A percentile compares a stretch with the other conserved stretches of the same genome.
Evolutionary conservation across 1,139 yeast genomes (phyloP).

Genomic region (Kodamaea arcana): DNA sequence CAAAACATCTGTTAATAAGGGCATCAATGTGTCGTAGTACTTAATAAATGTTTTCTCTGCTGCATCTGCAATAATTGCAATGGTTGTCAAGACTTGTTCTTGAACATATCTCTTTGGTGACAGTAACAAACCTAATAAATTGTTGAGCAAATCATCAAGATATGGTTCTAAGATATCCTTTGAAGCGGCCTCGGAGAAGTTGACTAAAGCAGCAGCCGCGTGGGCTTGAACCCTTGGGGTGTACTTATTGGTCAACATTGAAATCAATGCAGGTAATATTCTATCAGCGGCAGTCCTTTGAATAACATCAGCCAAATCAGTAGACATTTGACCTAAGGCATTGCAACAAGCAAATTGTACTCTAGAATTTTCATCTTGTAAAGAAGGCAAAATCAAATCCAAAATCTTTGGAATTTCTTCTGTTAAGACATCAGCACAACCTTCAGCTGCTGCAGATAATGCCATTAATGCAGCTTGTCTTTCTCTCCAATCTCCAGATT

Average conservation of each 20-base stretch:
- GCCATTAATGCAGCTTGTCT: conserved; percentile 98
- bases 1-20: conserved; percentile 75
- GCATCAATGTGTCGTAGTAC: conserved; percentile 94
- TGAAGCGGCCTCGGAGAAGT: conserved; percentile 88
- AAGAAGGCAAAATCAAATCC: conserved; percentile 77
- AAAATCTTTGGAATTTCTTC: conserved; percentile 76
- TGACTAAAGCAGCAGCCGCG: conserved; percentile 97
- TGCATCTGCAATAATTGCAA: conserved; percentile 98
- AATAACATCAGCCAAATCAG: conserved; percentile 88
- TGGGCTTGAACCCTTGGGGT: conserved; percentile 95
- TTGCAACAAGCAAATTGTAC: conserved; percentile 98
- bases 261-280: conserved; percentile 82
- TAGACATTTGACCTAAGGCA: conserved; percentile 96
- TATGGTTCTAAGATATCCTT: conserved; percentile 87
- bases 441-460: conserved; percentile 93
- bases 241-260: conserved; percentile 64
- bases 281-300: conserved; percentile 77
- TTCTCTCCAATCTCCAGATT: conserved; percentile 81
- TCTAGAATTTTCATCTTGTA: conserved; percentile 82
- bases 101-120: conserved; percentile 91
- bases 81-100: conserved; percentile 94
- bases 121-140: conserved; percentile 62
- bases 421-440: conserved; percentile 86
- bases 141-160: conserved; percentile 71
- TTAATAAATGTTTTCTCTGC: conserved; percentile 85